These are phyloP conservation scores for Cladophialophora immunda DNA, from an alignment of 2,329 filamentous ascomycete species.

Conservation along the genomic window DNA sequence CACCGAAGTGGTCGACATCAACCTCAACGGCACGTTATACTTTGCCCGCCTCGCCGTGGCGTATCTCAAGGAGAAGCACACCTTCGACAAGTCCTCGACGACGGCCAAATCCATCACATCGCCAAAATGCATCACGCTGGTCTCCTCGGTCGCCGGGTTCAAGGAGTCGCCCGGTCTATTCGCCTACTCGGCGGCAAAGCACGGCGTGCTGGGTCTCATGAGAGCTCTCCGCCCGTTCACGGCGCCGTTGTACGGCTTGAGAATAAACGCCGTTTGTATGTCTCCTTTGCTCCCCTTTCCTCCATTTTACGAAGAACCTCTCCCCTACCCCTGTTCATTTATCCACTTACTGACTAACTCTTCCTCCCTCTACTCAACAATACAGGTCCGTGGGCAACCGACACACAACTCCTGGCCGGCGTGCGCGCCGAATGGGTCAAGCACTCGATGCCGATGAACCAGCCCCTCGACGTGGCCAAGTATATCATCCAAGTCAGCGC, in stretches of 20 bases:
- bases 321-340: neutral
- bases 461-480: constrained; percentile 50
- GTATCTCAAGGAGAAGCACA: constrained; percentile 52
- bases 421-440: constrained; percentile 50
- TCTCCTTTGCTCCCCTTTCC: neutral
- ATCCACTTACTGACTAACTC: neutral
- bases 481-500: constrained; percentile 50
- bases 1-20: constrained; percentile 45
- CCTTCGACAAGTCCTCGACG: constrained; percentile 24
- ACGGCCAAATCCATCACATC: constrained; percentile 29
- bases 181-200: constrained; percentile 59
- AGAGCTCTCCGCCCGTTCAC: constrained; percentile 53
- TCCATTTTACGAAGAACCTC: neutral
- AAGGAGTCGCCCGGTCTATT: constrained; percentile 59
- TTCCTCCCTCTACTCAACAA: neutral
- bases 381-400: constrained; percentile 53
- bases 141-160: constrained; percentile 60
- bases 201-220: constrained; percentile 61
- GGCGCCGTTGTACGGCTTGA: constrained; percentile 49
- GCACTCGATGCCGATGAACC: constrained; percentile 52
- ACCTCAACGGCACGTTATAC: constrained; percentile 55
- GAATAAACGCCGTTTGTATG: constrained; percentile 55
- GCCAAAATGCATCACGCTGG: constrained; percentile 52
- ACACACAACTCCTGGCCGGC: constrained; percentile 50
- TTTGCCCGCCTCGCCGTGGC: constrained; percentile 59